Percentiles rank a stretch among this genome's conserved stretches.
Conservation (phyloP, 305 asterid species). For the Ajuga reptans region DNA sequence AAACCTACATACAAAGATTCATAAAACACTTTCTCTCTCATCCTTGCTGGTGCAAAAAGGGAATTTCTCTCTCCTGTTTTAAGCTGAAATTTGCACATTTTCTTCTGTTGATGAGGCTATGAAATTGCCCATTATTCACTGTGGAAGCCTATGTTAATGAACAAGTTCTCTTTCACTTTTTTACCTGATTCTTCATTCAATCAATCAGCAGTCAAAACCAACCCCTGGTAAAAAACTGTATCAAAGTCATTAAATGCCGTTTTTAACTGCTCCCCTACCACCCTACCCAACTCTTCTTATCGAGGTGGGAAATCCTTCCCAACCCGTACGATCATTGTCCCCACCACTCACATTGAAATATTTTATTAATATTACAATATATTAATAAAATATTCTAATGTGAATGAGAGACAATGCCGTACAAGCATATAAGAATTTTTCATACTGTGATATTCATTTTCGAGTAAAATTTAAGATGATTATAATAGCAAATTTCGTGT, state of each 20-base stretch:
- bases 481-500: too few relatives aligned
- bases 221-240: not conserved
- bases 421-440: too few relatives aligned
- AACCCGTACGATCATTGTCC: too few relatives aligned
- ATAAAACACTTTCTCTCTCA: not conserved
- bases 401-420: too few relatives aligned
- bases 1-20: not conserved
- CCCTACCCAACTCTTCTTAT: not conserved
- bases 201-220: slow-evolving; percentile 31
- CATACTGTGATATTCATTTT: too few relatives aligned
- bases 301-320: too few relatives aligned
- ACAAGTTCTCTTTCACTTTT: not conserved
- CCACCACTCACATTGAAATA: too few relatives aligned
- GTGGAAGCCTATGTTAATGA: not conserved
- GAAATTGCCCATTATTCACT: not conserved
- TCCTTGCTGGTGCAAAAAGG: slow-evolving; percentile 18
- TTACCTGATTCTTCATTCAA: not conserved
- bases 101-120: not conserved
- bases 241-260: slow-evolving; percentile 18
- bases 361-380: too few relatives aligned
- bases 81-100: slow-evolving; percentile 13
- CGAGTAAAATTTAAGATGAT: too few relatives aligned
- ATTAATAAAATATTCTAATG: too few relatives aligned
- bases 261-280: not conserved
- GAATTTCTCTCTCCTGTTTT: slow-evolving; percentile 3